Base-by-base conservation (phyloP, 1,284 basidiomycete genomes). In the Cutaneotrichosporon arboriforme region DNA sequence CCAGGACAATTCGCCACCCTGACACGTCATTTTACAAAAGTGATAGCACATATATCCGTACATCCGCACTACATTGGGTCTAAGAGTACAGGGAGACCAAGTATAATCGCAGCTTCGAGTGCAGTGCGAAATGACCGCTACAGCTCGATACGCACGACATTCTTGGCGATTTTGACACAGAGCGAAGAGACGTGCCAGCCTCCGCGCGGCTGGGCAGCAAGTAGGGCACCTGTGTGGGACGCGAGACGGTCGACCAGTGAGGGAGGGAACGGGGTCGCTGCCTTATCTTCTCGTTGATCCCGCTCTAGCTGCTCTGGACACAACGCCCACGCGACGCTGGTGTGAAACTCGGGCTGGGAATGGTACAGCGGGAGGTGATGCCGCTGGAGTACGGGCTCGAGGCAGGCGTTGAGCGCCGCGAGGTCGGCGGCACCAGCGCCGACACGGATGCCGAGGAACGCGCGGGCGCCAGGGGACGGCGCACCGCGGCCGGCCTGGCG, bases 261-360 rank as follows among this genome's bases (percentile, higher is more conserved):
- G 4, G 42, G 17, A 1, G 55, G 26, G 37, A 52, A 57, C 4
- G 48, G 37, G 23, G 34, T 23, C 21, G 17, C 23, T 20, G 26
- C 4, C 1, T 17, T 33, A 10, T 14, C 26, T 26, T 9, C 5
- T 15, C 15, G 8, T 8, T n/a, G 13, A 21, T 34, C 34, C 9
- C 48, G 37, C 7, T n/a, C 33, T 35, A 33, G 46, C 15, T 17
- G 31, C 22, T 38, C 3, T n/a, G 17, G 12, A 18, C 44, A 51
- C 8, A 73, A 55, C 22, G 60, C 60, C 74, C 74, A 76, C 9
- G 68, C 74, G 34, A 76, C 62, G 4, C 68, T 70, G 12, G 74
- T 59, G 46, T 76, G 74, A 46, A 72, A 74, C 54, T 73, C 69
- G 20, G 74, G 69, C 21, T 67, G 51, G 10, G 55, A 46, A 48